These are phyloP conservation scores for Sanghuangporus baumii DNA, from an alignment of 1,284 basidiomycete genomes.

Conservation along the genomic window DNA sequence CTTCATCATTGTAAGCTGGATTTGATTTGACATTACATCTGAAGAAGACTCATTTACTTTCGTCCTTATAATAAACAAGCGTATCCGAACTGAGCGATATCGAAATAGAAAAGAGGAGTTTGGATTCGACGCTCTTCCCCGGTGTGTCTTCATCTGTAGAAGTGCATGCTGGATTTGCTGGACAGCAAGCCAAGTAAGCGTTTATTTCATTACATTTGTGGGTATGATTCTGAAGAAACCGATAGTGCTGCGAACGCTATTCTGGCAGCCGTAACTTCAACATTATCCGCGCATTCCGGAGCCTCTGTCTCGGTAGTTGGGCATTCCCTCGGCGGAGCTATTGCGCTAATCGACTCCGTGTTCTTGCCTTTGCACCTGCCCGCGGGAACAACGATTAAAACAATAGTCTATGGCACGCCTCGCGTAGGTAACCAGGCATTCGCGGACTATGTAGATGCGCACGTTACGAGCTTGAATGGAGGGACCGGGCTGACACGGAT, in stretches of 20 bases:
- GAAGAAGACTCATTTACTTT: conserved; percentile 23
- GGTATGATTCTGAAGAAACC: background rate
- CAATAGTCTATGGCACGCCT: conserved; percentile 49
- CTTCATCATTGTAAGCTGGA: conserved; percentile 24
- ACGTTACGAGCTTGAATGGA: conserved; percentile 25
- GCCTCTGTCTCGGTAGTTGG: conserved; percentile 44
- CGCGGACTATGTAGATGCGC: conserved; percentile 50
- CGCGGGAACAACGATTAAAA: conserved; percentile 25
- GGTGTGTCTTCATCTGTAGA: conserved; percentile 41
- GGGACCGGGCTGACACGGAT: conserved; percentile 37
- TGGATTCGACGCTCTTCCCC: conserved; percentile 51
- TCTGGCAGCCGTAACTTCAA: conserved; percentile 41
- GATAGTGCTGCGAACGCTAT: conserved; percentile 42
- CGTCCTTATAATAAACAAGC: conserved; percentile 18
- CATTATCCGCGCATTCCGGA: conserved; percentile 35
- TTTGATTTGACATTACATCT: background rate
- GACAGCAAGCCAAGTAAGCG: conserved; percentile 46
- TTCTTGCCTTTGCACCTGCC: conserved; percentile 35
- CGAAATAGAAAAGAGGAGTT: conserved; percentile 34
- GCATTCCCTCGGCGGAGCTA: conserved; percentile 50
- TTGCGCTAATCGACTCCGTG: conserved; percentile 43
- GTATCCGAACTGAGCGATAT: conserved; percentile 50
- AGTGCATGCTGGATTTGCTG: conserved; percentile 53
- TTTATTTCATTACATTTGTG: background rate
- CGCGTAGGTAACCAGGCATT: conserved; percentile 61